Evolutionary conservation across 2,329 filamentous ascomycete genomes (phyloP), one percentile per base, ranked within the genome.

Genomic region (Pseudogymnoascus sp.): DNA sequence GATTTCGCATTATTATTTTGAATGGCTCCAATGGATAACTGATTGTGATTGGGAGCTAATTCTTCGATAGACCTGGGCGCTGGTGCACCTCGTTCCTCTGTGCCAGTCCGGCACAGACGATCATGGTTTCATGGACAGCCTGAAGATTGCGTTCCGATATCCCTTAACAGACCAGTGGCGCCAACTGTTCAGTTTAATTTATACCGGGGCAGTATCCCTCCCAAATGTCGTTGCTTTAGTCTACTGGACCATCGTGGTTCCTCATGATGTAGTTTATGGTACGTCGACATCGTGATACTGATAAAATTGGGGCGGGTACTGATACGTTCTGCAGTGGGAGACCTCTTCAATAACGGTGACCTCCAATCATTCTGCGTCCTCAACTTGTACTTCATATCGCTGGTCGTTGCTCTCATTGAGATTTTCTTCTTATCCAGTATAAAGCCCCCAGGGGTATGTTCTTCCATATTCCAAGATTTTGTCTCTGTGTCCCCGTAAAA

Each of bases 41-140:
- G 14, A 2, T 6, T 16, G 1, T 11, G 5, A 40, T 2, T 1
- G 8, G 9, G 9, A 14, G 46, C 63, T 23, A 42, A 64, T 43
- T 5, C 4, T 12, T 40, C 36, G 21, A 34, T 25, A 74, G 72
- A 66, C 61, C n/a, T 73, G 71, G 72, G 72, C 72, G 18, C 69
- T 67, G 63, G 71, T 73, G 69, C 72, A 74, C 56, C 66, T 73
- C n/a, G 64, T 72, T 46, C 71, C 72, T 62, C 71, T 69, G 56
- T 68, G 70, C 42, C 66, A 69, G 37, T 64, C 62, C 25, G 67
- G 21, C 23, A 18, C n/a, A 23, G 1, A 18, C 8, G 18, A 6
- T 21, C 28, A 34, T 62, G 12, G 36, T 34, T 12, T 62, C 21
- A 28, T 40, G 60, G 36, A 43, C 36, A 8, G 5, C 69, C 11